These are phyloP conservation scores for Raffaelea albimanens DNA, from an alignment of 2,329 filamentous ascomycete species.

Conservation along the genomic window DNA sequence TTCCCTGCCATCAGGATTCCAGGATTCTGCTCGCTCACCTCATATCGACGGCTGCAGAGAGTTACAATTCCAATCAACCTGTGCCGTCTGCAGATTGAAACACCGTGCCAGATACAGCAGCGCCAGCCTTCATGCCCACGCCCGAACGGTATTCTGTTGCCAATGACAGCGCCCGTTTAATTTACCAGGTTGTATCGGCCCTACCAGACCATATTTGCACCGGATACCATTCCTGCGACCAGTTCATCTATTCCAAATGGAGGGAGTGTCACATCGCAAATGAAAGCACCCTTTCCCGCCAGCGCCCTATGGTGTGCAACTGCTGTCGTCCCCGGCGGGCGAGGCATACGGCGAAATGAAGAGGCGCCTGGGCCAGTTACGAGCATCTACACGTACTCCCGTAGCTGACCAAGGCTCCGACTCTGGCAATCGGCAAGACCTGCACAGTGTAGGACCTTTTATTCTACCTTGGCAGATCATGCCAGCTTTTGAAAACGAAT, in stretches of 20 bases:
- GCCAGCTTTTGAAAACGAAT: no score
- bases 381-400: no score
- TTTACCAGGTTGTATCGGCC: slow-evolving; percentile 12
- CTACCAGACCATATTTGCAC: slow-evolving; percentile 4
- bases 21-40: slow-evolving; percentile 4
- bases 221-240: neutral
- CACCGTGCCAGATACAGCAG: neutral
- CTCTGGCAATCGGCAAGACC: no score
- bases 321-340: neutral
- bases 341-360: neutral
- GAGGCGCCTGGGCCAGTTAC: neutral
- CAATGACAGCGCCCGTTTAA: slow-evolving; percentile 5
- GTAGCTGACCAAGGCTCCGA: no score
- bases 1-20: slow-evolving; percentile 4
- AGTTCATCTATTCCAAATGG: slow-evolving; percentile 6
- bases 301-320: neutral
- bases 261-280: slow-evolving; percentile 1
- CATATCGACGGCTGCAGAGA: slow-evolving; percentile 3
- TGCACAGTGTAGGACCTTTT: no score
- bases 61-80: slow-evolving; percentile 4
- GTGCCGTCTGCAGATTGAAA: slow-evolving; percentile 2
- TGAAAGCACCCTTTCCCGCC: neutral
- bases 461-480: no score
- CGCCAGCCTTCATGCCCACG: neutral
- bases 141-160: neutral